Base-by-base conservation (phyloP, 2,329 filamentous ascomycete genomes). In the Bipolaris cookei region DNA sequence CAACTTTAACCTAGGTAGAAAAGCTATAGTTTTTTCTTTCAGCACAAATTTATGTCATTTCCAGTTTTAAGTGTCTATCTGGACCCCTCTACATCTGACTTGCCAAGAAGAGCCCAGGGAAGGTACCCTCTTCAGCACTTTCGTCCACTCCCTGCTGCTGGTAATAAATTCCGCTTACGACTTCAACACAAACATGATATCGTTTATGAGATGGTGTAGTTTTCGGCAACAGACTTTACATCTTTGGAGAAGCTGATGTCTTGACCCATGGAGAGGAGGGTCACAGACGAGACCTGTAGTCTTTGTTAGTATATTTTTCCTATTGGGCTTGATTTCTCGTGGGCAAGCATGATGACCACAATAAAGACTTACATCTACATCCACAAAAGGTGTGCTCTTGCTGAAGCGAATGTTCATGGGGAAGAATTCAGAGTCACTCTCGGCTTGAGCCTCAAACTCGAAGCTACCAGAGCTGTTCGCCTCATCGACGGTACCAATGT, bases 381-480 rank as follows among this genome's bases (percentile, higher is more conserved):
- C 92, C 48, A 98, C 85, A 76, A 91, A 97, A 25, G 95, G 94
- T 56, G 84, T 86, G 39, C 87, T 85, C 84, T 96, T 97, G 62
- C 86, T 88, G 79, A 99, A 99, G 52, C 88, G 86, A 59, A 98
- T 88, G 51, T 86, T 89, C 93, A 99, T 98, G 1, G 95, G 95
- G 87, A 99, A 99, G 81, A 98, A 98, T 69, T 97, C 93, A 54
- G 91, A 89, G 74, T 98, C 95, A 65, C 93, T 91, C 53, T 88
- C 86, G 10, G 91, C 91, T 75, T 91, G 88, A 1, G 92, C 92
- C 78, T 98, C 95, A 66, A 99, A 98, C 76, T 99, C 95, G 71
- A 99, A 98, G 44, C 90, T 89, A 16, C 95, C 95, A 38, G 83
- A 92, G 16, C 88, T 80, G 74, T 95, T 97, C 56, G 89, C 88